Evolutionary conservation across 1,284 basidiomycete genomes (phyloP), one percentile per base, ranked within the genome.

Genomic region (Pseudozyma pruni): DNA sequence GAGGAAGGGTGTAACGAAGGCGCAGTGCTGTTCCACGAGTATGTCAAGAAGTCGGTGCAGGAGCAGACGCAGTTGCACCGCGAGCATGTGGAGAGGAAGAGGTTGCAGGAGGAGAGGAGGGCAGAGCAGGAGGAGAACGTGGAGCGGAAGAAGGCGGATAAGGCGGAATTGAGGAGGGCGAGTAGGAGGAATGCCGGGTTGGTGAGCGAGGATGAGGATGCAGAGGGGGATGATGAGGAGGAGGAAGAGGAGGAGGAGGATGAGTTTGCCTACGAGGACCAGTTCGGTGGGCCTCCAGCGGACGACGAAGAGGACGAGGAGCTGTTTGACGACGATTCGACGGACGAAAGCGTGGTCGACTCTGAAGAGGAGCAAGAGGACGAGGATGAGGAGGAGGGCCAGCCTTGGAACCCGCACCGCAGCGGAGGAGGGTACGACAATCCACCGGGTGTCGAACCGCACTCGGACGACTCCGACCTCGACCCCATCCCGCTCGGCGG

Each of bases 1-100:
- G 89, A 90, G 17, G 94, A 97, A 83, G 94, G 94, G n/a, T 85
- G 92, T 35, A 80, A 80, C 31, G 75, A 76, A 17, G 76, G 76
- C 9, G 73, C 75, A 13, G 77, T 79, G n/a, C 53, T 80, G 19
- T 80, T 75, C 73, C 78, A 80, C 57, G 78, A 79, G 47, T 76
- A 79, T 42, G 60, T 76, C 44, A 73, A 74, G 27, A 72, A 64
- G 51, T 63, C 53, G 4, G 62, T 67, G 2, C 32, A 54, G 33
- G 63, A 77, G 37, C 27, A 64, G 13, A 64, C 57, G 10, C 50
- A 64, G 35, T 56, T 71, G 39, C 52, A 64, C 20, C 50, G 69
- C 2, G 62, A 66, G 3, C 49, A 54, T 13, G 54, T 58, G 4
- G 69, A 62, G 49, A 60, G 60, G 38, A 56, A 66, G 38, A 69